Conservation (phyloP, 495 filamentous ascomycete species). For the Trichoderma orchidacearum region DNA sequence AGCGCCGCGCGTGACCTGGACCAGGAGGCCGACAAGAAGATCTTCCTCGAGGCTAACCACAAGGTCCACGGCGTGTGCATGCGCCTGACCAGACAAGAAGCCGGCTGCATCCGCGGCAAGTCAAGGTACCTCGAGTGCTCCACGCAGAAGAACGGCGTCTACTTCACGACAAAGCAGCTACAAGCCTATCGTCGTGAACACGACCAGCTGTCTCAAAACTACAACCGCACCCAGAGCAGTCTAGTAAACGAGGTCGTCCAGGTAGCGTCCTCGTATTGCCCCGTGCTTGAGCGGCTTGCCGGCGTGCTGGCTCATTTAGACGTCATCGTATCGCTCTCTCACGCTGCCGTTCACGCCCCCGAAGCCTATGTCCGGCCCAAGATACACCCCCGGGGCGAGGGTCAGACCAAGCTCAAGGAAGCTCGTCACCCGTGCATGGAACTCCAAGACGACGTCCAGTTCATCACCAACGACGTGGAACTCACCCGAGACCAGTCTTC, state of each 20-base stretch:
- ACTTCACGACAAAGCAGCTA: conserved; percentile 85
- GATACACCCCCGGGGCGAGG: conserved; percentile 81
- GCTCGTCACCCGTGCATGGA: conserved; percentile 98
- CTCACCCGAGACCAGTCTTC: conserved; percentile 69
- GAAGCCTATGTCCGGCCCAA: conserved; percentile 81
- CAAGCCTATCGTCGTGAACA: conserved; percentile 76
- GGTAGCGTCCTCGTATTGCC: conserved; percentile 89
- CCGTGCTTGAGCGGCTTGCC: conserved; percentile 81
- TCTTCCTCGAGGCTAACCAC: conserved; percentile 87
- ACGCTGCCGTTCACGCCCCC: conserved; percentile 87
- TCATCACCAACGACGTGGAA: conserved; percentile 94
- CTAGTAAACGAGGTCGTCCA: conserved; percentile 85
- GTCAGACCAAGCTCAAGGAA: conserved; percentile 82
- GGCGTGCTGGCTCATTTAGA: conserved; percentile 87
- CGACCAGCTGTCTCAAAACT: conserved; percentile 88
- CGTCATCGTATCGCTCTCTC: conserved; percentile 91
- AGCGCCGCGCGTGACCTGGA: conserved; percentile 68
- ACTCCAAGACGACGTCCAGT: conserved; percentile 95
- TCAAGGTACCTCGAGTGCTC: conserved; percentile 85
- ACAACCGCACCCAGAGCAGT: conserved; percentile 87
- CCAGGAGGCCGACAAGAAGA: conserved; percentile 93
- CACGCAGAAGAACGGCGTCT: conserved; percentile 97
- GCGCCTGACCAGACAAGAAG: conserved; percentile 81
- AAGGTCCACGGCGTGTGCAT: conserved; percentile 95
- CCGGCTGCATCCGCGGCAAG: conserved; percentile 85